Evolutionary conservation across 2,329 filamentous ascomycete species (phyloP), one percentile per base, ranked within the genome.

Genomic region (Nemania sp.): DNA sequence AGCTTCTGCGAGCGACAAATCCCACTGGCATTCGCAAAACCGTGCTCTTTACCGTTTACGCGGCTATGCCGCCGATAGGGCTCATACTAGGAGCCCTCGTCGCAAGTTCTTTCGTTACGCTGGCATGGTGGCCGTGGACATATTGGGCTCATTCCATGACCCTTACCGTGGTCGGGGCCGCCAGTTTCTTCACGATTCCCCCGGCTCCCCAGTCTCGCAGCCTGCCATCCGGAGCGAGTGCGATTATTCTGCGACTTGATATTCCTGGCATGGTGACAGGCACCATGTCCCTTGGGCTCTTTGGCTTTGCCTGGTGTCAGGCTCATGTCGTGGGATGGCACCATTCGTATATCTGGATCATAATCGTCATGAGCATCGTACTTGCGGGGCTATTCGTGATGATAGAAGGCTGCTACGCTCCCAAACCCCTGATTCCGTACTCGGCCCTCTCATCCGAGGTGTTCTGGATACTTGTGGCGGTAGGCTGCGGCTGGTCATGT

Each of bases 241-340:
- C 65, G 2, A 54, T 70, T 34, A 51, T 74, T 3, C 57, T 63
- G 1, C 71, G 73, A 11, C 70, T 81, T 3, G 80, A 82, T 40
- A 58, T 80, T 7, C 72, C 72, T 0, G 79, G 78, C 1, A 76
- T 75, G 0, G 34, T 74, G 1, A 67, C 74, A 0, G 86, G 87
- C 1, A 78, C 89, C 17, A 75, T 77, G 0, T 81, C 81, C 0
- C 75, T 90, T 21, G 77, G 88, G 0, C 76, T 90, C 17, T 80
- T 90, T 73, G 89, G 88, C 69, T 84, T 90, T 66, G 83, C 86
- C 0, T 89, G 85, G 84, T 89, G 87, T 60, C 86, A 90, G 68
- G 86, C 83, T 0, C 81, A 84, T 0, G 76, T 84, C 0, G 82
- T 80, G 1, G 85, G 85, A 1, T 90, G 87, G 87, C 65, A 74